Conservation (phyloP, 2,329 filamentous ascomycete genomes). For the Fusarium goolgardi region DNA sequence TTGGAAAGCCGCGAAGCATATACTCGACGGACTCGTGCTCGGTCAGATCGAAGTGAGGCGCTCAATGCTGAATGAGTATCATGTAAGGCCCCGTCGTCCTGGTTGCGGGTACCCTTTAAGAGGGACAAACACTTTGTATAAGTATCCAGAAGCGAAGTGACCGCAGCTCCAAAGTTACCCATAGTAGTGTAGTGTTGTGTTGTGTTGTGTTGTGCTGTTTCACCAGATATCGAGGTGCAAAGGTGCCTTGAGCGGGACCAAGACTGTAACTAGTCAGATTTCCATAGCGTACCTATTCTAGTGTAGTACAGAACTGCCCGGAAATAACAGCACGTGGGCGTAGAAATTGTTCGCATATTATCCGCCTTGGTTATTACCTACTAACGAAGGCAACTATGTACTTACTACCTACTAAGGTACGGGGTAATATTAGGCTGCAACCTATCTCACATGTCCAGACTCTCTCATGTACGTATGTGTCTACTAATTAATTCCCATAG, state of each 20-base stretch:
- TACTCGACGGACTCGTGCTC: constrained; percentile 55
- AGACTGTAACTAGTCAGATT: neutral
- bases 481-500: neutral
- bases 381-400: no score
- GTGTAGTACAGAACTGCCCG: neutral
- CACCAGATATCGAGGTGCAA: constrained; percentile 1
- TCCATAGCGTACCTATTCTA: neutral
- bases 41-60: constrained; percentile 55
- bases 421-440: neutral
- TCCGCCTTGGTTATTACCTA: neutral
- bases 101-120: constrained; percentile 52
- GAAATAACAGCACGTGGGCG: constrained; percentile 40
- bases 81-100: constrained; percentile 41
- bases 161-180: constrained; percentile 58
- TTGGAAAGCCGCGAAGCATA: constrained; percentile 58
- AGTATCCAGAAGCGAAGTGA: constrained; percentile 59
- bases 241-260: constrained; percentile 14
- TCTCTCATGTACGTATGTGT: neutral
- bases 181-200: constrained; percentile 10
- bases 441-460: neutral
- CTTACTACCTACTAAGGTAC: no score
- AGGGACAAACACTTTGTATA: constrained; percentile 61
- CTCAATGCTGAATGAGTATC: constrained; percentile 46
- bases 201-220: constrained; percentile 1
- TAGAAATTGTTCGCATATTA: constrained; percentile 8